phyloP scores from a whole-genome alignment of 1,284 basidiomycete species.

The Pulchroboletus neoregius region DNA sequence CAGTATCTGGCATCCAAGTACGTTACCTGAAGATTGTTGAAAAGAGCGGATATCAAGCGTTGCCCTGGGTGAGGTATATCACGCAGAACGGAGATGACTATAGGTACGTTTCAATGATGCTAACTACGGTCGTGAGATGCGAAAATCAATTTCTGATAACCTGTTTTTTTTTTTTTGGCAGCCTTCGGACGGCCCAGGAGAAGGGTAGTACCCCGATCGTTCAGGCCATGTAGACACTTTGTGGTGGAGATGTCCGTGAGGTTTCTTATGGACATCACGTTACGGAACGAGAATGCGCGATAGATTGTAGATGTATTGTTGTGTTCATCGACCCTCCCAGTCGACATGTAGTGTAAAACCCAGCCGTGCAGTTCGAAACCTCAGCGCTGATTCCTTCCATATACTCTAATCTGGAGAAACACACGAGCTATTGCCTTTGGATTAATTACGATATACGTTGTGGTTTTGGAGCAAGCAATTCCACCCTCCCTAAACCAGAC shows the following conservation, averaged over 20 bases:
- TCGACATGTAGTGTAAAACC: too few species aligned
- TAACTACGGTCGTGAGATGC: neutral
- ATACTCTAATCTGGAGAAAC: too few species aligned
- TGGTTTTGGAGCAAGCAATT: too few species aligned
- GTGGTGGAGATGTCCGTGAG: neutral
- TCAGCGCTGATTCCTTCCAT: too few species aligned
- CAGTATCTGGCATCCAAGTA: constrained; percentile 95
- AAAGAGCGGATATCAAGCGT: constrained; percentile 93
- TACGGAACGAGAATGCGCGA: neutral
- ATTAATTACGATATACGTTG: too few species aligned
- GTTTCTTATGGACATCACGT: neutral
- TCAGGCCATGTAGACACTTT: constrained; percentile 29
- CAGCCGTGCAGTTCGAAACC: too few species aligned
- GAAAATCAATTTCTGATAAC: neutral
- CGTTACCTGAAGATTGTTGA: constrained; percentile 97
- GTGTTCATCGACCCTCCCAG: neutral
- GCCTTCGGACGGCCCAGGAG: constrained; percentile 72
- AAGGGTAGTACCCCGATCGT: constrained; percentile 71
- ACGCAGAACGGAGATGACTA: constrained; percentile 98
- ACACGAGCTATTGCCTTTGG: too few species aligned
- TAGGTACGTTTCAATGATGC: constrained; percentile 47
- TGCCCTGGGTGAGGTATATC: constrained; percentile 91
- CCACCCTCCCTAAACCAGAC: too few species aligned
- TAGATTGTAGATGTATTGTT: neutral
- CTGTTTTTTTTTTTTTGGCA: constrained; percentile 23